A percentile compares a stretch with the other conserved stretches of the same genome.
Evolutionary conservation across 306 rosid genomes (phyloP).

Genomic region (Quercus agrifolia): DNA sequence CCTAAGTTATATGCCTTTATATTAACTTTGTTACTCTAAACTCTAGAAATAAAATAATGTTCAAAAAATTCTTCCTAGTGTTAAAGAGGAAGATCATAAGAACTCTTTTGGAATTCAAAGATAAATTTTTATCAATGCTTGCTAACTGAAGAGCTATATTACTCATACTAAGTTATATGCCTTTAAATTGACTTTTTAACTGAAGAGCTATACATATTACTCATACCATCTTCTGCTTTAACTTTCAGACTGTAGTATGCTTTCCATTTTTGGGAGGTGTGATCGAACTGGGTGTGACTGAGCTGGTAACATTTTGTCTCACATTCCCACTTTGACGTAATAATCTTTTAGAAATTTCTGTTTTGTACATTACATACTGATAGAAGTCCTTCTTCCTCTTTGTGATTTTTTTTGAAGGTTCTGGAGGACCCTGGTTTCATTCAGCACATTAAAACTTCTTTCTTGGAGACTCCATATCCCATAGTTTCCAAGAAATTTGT

Average conservation of each 20-base stretch:
- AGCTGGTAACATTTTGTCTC: slow-evolving; percentile 37
- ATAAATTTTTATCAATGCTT: not conserved
- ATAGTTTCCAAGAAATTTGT: slow-evolving; percentile 22
- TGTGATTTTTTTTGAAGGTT: slow-evolving; percentile 41
- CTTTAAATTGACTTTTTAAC: not conserved
- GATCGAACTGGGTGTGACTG: slow-evolving; percentile 69
- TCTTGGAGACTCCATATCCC: slow-evolving; percentile 44
- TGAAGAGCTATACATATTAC: not conserved
- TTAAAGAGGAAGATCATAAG: not conserved
- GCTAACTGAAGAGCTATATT: not conserved
- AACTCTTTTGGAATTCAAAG: not conserved
- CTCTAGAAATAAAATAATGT: not conserved
- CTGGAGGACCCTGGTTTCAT: slow-evolving; percentile 62
- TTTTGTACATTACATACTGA: not conserved
- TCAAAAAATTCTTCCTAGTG: not conserved
- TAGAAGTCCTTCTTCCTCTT: slow-evolving; percentile 1
- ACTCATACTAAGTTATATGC: slow-evolving; percentile 1
- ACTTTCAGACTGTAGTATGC: slow-evolving; percentile 73
- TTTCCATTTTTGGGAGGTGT: slow-evolving; percentile 82
- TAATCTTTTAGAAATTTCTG: slow-evolving; percentile 4
- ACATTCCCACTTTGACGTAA: not conserved
- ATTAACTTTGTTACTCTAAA: not conserved
- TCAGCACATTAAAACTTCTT: slow-evolving; percentile 47
- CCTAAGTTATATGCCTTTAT: not conserved
- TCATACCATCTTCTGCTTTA: slow-evolving; percentile 20